Base-by-base conservation (phyloP, 805 yeast genomes). In the Kodamaea jinghongensis region DNA sequence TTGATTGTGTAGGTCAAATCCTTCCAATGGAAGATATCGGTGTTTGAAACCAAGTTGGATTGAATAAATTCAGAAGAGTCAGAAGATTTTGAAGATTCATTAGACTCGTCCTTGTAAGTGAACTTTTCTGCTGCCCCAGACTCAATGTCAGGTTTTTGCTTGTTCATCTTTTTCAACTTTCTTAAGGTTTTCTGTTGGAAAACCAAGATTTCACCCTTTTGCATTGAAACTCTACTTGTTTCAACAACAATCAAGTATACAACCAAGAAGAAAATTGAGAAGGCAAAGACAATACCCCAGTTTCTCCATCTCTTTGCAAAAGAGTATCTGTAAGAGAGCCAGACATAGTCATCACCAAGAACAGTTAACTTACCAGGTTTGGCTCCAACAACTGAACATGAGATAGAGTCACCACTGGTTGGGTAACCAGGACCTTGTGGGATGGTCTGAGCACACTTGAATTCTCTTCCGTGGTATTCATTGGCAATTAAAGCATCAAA, bases 281-380 rank as follows among this genome's bases (percentile, higher is more conserved):
- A 84, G 1, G 71, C 87, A 43, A 79, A 31, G 31, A 70, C 59
- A 48, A 85, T 81, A 55, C 89, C 86, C 47, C 66, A 71, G 45
- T 79, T 75, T 61, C 85, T 71, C 86, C 86, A 81, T 54, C 69
- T 63, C 12, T 38, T 38, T 8, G 22, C 36, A 13, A 20, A 38
- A 4, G 55, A 43, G 55, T 78, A 80, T 6, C 59, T 51, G 54
- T 62, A 81, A 4, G 80, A 61, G 7, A 54, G 39, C 5, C 47
- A 45, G 17, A 81, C 46, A 45, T 40, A 57, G 13, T 12, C 55
- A 48, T 51, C 58, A 17, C 66, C 66, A 20, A 44, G 41, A 2
- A 61, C 64, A 30, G 27, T 31, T 4, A 38, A 17, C 6, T 35
- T 29, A 2, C 64, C 65, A 1, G 54, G 46, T 8, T 17, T 36